Base-by-base conservation (phyloP, 2,329 filamentous ascomycete species). In the Cladophialophora bantiana region DNA sequence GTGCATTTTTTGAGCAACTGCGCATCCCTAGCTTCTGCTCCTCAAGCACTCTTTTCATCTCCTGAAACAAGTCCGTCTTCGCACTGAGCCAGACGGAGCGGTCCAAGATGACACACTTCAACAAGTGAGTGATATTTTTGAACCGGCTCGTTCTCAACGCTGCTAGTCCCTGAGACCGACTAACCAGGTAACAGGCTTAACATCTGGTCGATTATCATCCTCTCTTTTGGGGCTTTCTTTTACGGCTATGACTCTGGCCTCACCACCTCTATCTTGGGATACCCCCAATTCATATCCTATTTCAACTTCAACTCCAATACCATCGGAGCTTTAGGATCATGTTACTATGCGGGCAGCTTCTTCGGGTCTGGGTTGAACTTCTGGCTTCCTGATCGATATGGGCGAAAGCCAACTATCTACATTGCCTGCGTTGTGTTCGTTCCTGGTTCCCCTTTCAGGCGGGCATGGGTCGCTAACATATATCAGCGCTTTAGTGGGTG, bases 181-280 rank as follows among this genome's bases (percentile, higher is more conserved):
- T 48, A 35, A 60, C 40, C 58, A 12, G 3, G 5, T 31, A 4
- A 35, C 40, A 62, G 59, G 32, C 20, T 56, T 15, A 62, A 62
- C 50, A 62, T 54, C n/a, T 62, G 38, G n/a, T 62, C 59, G 13
- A 62, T 62, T 26, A 15, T 20, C 50, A 62, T 62, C 35, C 59
- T 62, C 38, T 66, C 64, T 6, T 66, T 66, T 45, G 64, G 64
- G 38, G 50, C 64, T 53, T 63, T 66, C 64, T 66, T 66, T 40
- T 66, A 66, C n/a, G 64, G 64, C 42, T 66, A 66, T 59, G 64
- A 66, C 45, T 67, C 65, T 5, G 65, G 65, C 32, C 52, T 67
- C 54, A 67, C 61, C 42, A 64, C 65, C 26, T 67, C 60, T 20
- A 59, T 67, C 26, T 7, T 67, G 12, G 65, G 53, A 32, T 67